Conservation (phyloP, 2,329 filamentous ascomycete species). For the Hypoxylon sp. region DNA sequence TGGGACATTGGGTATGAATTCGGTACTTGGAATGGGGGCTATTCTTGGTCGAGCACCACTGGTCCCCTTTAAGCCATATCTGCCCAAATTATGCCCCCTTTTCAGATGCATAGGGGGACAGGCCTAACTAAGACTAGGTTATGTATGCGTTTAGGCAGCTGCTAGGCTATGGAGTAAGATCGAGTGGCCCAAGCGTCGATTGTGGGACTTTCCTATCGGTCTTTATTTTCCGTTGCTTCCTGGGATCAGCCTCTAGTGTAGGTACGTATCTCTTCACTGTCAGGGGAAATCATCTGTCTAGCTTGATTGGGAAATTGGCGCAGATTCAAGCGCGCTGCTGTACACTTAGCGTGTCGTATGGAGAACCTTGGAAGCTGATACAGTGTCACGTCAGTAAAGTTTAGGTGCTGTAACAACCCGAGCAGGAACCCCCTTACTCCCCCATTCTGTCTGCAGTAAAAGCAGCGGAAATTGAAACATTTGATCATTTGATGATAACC, state of each 20-base stretch:
- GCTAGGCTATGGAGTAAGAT: too few relatives aligned
- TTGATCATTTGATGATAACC: conserved; percentile 29
- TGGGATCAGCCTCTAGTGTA: conserved; percentile 14
- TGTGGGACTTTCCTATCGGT: background rate
- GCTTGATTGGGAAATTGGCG: conserved; percentile 18
- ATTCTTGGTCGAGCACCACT: background rate
- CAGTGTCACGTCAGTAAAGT: conserved; percentile 3
- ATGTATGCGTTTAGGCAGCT: too few relatives aligned
- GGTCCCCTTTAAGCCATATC: background rate
- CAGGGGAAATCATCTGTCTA: conserved; percentile 24
- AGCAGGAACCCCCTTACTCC: background rate
- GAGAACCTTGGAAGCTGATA: conserved; percentile 1
- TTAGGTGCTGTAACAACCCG: conserved; percentile 8
- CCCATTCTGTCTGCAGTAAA: too few relatives aligned
- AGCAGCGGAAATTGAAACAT: conserved; percentile 38
- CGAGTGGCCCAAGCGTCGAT: conserved; percentile 9
- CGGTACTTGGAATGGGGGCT: background rate
- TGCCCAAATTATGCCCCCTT: conserved; percentile 7
- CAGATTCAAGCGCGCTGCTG: conserved; percentile 4
- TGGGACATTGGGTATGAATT: background rate
- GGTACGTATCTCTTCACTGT: background rate
- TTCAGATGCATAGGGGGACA: background rate
- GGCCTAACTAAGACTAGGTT: too few relatives aligned
- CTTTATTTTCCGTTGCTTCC: conserved; percentile 26
- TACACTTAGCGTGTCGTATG: conserved; percentile 8